Evolutionary conservation across 257 asterid species (phyloP).

Genomic region (Fraxinus quadrangulata): DNA sequence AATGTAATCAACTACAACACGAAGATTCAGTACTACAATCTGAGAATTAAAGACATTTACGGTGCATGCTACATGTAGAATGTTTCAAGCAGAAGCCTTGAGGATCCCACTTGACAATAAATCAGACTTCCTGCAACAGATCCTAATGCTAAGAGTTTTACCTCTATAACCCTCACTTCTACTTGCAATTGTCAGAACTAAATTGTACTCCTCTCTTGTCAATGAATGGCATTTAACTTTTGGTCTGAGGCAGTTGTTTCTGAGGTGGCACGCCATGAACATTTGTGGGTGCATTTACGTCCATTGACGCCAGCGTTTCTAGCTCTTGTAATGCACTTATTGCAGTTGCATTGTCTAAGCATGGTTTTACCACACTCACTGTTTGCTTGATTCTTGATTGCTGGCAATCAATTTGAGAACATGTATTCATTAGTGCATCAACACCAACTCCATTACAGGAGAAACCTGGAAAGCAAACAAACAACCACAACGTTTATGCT

Average conservation of each 20-base stretch:
- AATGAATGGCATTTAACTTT: slow-evolving; percentile 31
- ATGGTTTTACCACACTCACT: slow-evolving; percentile 51
- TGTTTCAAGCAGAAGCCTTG: slow-evolving; percentile 16
- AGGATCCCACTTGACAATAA: slow-evolving; percentile 26
- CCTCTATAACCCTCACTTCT: slow-evolving; percentile 23
- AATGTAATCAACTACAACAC: not conserved
- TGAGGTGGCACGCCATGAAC: slow-evolving; percentile 21
- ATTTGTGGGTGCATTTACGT: slow-evolving; percentile 9
- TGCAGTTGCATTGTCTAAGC: slow-evolving; percentile 42
- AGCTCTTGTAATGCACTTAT: slow-evolving; percentile 58
- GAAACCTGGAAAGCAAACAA: not conserved
- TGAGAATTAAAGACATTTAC: not conserved
- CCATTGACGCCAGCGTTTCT: slow-evolving; percentile 46
- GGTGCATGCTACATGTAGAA: not conserved
- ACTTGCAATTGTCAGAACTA: slow-evolving; percentile 38
- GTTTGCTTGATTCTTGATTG: slow-evolving; percentile 49
- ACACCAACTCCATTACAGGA: slow-evolving; percentile 2
- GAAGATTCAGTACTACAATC: not conserved
- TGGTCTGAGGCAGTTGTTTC: slow-evolving; percentile 26
- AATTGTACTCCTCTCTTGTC: slow-evolving; percentile 24
- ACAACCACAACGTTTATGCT: not conserved
- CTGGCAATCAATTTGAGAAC: slow-evolving; percentile 2
- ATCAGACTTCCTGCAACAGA: slow-evolving; percentile 20
- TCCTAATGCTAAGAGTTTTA: slow-evolving; percentile 22
- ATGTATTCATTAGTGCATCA: not conserved